Evolutionary conservation across 1,284 basidiomycete genomes (phyloP).

Genomic region (Cerrena zonata): DNA sequence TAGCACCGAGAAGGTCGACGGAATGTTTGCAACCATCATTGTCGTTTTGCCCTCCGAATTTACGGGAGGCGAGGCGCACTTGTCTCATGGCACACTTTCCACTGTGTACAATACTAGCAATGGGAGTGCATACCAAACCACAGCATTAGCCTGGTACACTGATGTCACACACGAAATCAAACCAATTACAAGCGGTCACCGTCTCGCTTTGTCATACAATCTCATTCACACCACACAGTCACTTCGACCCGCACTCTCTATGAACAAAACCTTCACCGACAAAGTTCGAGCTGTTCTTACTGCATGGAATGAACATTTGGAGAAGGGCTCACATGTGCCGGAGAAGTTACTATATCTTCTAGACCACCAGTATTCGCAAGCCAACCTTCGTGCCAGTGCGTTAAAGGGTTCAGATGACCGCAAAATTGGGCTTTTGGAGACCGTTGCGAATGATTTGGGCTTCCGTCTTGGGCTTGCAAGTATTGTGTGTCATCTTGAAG

Average conservation of each 20-base stretch:
- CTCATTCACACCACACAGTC: constrained; percentile 29
- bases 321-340: background rate
- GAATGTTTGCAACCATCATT: constrained; percentile 42
- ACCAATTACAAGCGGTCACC: constrained; percentile 37
- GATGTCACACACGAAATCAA: constrained; percentile 43
- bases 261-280: background rate
- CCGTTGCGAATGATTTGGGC: constrained; percentile 2
- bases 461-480: constrained; percentile 10
- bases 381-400: constrained; percentile 10
- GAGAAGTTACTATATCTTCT: constrained; percentile 14
- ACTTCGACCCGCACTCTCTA: constrained; percentile 7
- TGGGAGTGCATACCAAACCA: constrained; percentile 24
- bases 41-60: constrained; percentile 39
- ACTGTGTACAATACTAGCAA: constrained; percentile 30
- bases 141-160: constrained; percentile 42
- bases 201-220: constrained; percentile 41
- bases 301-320: background rate
- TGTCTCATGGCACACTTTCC: constrained; percentile 30
- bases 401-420: constrained; percentile 17
- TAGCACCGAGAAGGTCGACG: constrained; percentile 29
- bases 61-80: constrained; percentile 35
- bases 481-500: background rate
- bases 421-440: constrained; percentile 1
- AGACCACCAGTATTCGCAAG: constrained; percentile 13
- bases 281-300: background rate